Percentiles rank a stretch among this genome's conserved stretches.
Evolutionary conservation across 139 green algal species (phyloP).

Genomic region (Closterium sp.): DNA sequence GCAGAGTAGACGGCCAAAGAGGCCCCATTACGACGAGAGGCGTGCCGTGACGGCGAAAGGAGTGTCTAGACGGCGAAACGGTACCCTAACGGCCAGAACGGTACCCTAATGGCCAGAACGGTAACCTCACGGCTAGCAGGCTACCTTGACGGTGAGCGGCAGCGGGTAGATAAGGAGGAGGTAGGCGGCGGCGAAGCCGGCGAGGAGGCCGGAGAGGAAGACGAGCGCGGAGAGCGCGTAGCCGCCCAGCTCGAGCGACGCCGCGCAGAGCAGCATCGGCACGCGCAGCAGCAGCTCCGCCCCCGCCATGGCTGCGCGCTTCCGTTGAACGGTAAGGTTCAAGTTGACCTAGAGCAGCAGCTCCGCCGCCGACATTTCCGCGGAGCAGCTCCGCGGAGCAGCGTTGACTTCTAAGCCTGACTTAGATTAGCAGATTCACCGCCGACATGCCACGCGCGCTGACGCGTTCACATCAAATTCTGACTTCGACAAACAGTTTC

Average conservation of each 20-base stretch:
- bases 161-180: background rate
- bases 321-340: no score
- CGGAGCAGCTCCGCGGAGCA: no score
- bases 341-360: background rate
- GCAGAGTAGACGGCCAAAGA: background rate
- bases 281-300: background rate
- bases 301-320: background rate
- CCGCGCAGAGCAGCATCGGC: background rate
- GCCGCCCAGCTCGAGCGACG: background rate
- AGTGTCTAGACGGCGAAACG: background rate
- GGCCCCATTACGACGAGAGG: background rate
- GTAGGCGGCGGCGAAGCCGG: background rate
- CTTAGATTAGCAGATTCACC: no score
- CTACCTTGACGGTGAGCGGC: background rate
- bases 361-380: background rate
- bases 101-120: background rate
- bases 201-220: background rate
- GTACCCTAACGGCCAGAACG: background rate
- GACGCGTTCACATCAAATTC: no score
- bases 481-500: no score
- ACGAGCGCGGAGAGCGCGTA: background rate
- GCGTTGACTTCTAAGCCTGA: no score
- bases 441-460: no score
- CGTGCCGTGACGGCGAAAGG: background rate
- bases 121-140: background rate